These are phyloP conservation scores for Fremontodendron californicum DNA, from an alignment of 345 rosid species.

Conservation along the genomic window DNA sequence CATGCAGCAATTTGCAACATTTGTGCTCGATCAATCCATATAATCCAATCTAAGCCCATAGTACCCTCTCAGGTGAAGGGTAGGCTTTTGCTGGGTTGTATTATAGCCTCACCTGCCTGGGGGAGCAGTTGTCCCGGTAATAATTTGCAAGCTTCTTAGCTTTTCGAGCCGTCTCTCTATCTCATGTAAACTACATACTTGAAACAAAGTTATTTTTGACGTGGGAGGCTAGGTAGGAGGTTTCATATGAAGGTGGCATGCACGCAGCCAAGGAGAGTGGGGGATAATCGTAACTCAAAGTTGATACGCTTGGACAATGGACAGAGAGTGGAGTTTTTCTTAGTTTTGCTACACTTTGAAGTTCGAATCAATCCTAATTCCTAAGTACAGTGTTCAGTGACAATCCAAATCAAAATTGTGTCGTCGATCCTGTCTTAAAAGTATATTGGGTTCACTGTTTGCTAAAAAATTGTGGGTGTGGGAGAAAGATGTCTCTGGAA, in stretches of 20 bases:
- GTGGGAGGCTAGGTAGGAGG: slow-evolving; percentile 19
- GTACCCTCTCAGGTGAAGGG: neutral
- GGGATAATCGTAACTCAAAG: neutral
- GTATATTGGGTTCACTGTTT: too few relatives aligned
- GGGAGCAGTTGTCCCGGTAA: neutral
- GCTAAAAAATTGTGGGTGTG: too few relatives aligned
- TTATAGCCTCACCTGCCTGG: neutral
- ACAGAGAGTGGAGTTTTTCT: neutral
- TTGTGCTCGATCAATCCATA: neutral
- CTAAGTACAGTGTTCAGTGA: too few relatives aligned
- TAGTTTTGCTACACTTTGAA: neutral
- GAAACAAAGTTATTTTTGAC: too few relatives aligned
- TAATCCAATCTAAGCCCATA: neutral
- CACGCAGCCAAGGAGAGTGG: neutral
- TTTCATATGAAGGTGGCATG: slow-evolving; percentile 37
- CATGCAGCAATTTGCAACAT: neutral
- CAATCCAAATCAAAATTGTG: neutral
- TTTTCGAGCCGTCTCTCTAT: too few relatives aligned
- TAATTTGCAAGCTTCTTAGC: too few relatives aligned
- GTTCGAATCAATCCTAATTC: too few relatives aligned
- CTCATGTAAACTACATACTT: too few relatives aligned
- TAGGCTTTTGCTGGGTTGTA: too few relatives aligned
- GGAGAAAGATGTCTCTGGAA: too few relatives aligned
- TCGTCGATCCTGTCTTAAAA: neutral
- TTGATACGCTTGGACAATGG: neutral